These are phyloP conservation scores for Solanum acaule DNA, from an alignment of 257 asterid genomes.

Conservation along the genomic window DNA sequence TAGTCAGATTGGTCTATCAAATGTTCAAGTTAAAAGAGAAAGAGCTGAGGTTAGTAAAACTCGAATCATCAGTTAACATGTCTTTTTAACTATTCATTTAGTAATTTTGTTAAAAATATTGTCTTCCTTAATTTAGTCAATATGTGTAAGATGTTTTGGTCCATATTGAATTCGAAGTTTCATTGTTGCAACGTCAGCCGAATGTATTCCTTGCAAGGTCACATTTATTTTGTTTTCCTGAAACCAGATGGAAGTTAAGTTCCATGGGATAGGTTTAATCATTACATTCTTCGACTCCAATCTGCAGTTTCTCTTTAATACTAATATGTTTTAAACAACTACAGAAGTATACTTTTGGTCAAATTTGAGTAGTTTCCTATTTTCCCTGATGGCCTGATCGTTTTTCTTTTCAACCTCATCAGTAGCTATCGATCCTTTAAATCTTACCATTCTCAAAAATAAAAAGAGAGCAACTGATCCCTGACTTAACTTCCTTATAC, in stretches of 20 bases:
- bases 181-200: background rate
- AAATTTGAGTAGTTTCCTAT: background rate
- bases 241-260: background rate
- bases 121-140: background rate
- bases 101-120: background rate
- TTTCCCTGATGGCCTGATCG: background rate
- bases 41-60: slow-evolving; percentile 66
- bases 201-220: background rate
- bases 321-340: background rate
- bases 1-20: slow-evolving; percentile 45
- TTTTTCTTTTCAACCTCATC: background rate
- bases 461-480: background rate
- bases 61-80: background rate
- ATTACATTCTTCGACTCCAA: background rate
- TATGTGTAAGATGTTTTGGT: background rate
- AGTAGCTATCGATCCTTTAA: background rate
- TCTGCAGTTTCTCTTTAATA: background rate
- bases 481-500: background rate
- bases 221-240: background rate
- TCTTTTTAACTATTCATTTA: background rate
- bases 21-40: slow-evolving; percentile 62
- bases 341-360: background rate
- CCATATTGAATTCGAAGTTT: background rate
- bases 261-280: background rate
- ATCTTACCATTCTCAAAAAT: background rate